Percentiles rank a stretch among this genome's conserved stretches.
phyloP scores from a whole-genome alignment of 1,284 basidiomycete species.

The Cryptococcus sp. region DNA sequence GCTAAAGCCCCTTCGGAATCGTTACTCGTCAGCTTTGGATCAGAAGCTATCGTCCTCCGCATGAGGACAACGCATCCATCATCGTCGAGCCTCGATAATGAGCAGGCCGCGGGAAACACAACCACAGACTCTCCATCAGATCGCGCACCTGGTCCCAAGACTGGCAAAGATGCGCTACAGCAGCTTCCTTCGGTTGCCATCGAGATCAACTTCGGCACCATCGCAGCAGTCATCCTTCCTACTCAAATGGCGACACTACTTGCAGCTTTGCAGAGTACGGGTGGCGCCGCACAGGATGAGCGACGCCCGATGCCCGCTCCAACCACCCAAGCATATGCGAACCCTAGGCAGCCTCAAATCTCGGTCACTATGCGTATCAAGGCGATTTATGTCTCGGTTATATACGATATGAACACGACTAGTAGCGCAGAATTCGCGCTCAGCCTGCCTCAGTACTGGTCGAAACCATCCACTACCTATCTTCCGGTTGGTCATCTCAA shows the following conservation, averaged over 20 bases:
- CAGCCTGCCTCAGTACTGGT: slow-evolving; percentile 32
- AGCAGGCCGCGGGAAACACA: background rate
- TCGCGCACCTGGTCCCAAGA: background rate
- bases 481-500: slow-evolving; percentile 46
- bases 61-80: slow-evolving; percentile 31
- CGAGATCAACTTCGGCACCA: slow-evolving; percentile 29
- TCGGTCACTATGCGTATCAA: slow-evolving; percentile 31
- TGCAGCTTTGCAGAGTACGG: slow-evolving; percentile 22
- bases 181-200: slow-evolving; percentile 26
- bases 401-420: slow-evolving; percentile 35
- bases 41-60: slow-evolving; percentile 43
- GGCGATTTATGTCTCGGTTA: slow-evolving; percentile 27
- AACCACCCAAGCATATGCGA: background rate
- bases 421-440: slow-evolving; percentile 3
- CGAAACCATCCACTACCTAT: slow-evolving; percentile 33
- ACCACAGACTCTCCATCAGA: background rate
- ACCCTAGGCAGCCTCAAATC: slow-evolving; percentile 22
- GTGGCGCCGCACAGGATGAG: background rate
- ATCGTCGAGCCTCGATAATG: background rate
- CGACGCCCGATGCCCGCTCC: background rate
- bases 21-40: slow-evolving; percentile 42
- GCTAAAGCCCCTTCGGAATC: slow-evolving; percentile 4
- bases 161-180: background rate
- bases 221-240: slow-evolving; percentile 35
- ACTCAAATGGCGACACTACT: slow-evolving; percentile 30